A percentile compares a stretch with the other conserved stretches of the same genome.
These are phyloP conservation scores for Nothopassalora personata DNA, from an alignment of 2,329 filamentous ascomycete genomes.

Conservation along the genomic window DNA sequence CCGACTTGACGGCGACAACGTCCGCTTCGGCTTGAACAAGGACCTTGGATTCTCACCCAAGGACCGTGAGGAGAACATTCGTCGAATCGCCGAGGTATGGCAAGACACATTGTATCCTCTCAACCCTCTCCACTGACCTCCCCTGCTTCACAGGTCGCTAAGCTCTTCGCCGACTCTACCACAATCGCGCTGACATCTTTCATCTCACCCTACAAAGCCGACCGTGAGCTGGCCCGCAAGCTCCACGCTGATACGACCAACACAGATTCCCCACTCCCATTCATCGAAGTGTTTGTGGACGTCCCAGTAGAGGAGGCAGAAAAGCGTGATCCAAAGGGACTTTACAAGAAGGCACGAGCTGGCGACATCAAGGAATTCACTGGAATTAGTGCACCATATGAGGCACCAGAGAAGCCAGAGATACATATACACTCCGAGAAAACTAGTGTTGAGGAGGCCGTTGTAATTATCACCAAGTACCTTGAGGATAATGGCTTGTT, in stretches of 20 bases:
- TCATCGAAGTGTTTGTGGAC: constrained; percentile 92
- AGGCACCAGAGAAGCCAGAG: constrained; percentile 79
- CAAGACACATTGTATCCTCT: neutral
- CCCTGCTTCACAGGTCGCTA: constrained; percentile 60
- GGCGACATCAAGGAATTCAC: constrained; percentile 98
- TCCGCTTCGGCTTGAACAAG: constrained; percentile 96
- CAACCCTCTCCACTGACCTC: neutral
- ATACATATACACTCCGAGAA: constrained; percentile 80
- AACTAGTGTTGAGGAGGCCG: constrained; percentile 81
- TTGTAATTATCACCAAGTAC: constrained; percentile 76
- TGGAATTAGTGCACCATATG: constrained; percentile 90
- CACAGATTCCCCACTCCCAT: constrained; percentile 65
- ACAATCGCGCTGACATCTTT: constrained; percentile 90
- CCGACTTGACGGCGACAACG: constrained; percentile 95
- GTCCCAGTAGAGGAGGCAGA: constrained; percentile 87
- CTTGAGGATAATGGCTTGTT: constrained; percentile 59
- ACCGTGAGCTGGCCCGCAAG: constrained; percentile 74
- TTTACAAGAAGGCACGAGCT: constrained; percentile 93
- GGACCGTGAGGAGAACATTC: constrained; percentile 96
- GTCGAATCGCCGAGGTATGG: constrained; percentile 75
- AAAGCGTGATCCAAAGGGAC: constrained; percentile 90
- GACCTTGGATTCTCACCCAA: constrained; percentile 90
- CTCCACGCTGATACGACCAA: constrained; percentile 61
- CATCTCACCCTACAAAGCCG: constrained; percentile 89
- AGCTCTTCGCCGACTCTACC: constrained; percentile 88